Base-by-base conservation (phyloP, 371 early-diverging fungal species). In the Smittium culicis region DNA sequence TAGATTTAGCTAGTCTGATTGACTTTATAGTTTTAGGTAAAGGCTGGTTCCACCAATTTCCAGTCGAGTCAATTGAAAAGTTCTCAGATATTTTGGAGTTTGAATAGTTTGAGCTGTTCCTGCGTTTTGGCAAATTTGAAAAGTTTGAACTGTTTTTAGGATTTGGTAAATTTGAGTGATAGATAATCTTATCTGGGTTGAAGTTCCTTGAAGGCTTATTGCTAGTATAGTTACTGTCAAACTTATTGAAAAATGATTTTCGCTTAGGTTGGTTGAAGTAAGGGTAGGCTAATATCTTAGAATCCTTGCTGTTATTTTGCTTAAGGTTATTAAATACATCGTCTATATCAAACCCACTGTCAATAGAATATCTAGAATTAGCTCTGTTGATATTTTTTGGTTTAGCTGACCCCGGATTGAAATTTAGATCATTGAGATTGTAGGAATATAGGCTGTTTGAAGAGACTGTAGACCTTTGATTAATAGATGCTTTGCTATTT, bases 31-130 rank as follows among this genome's bases (percentile, higher is more conserved):
- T 64, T 35, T 24, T 35, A 24, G 34, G 14, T n/a, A 64, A 35
- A 35, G 65, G 65, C 27, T 35, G 65, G 30, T 64, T 64, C 65
- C 65, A 64, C 65, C 65, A 64, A 24, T 64, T 31, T 5, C 30
- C 65, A 34, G 17, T 64, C 2, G 57, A 57, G 27, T 57, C 57
- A 20, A 27, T 57, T 57, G 57, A n/a, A 57, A n/a, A 14, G 25
- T 57, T n/a, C 3, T 25, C 57, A 3, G 57, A 57, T 16, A 3
- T 5, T 16, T 3, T 5, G 25, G 25, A 57, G 27, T 3, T 57
- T 20, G 57, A n/a, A 5, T 57, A 25, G 25, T 27, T 57, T 5
- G 8, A 16, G 57, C 5, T 20, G 27, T 20, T n/a, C 5, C 45
- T 45, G 5, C 20, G 5, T 20, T 45, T 45, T 45, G 45, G 45